Base-by-base conservation (phyloP, 192 early-diverging fungal species). In the Backusella westeae region DNA sequence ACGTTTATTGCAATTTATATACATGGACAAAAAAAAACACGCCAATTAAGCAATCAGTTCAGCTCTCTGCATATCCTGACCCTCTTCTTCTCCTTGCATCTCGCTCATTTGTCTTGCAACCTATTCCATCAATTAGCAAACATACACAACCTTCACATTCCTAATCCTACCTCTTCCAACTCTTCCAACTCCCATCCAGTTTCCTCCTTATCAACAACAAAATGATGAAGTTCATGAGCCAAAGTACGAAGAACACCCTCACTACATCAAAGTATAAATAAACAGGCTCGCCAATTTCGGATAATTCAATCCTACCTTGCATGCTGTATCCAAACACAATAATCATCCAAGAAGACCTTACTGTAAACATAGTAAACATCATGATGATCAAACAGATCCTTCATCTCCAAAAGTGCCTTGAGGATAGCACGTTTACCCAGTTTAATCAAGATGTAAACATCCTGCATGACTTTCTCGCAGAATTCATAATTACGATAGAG, bases 281-380 rank as follows among this genome's bases (percentile, higher is more conserved):
- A 44, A 39, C 9, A 32, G 38, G 10, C 10, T 39, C 38, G 6
- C 38, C 38, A 8, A 39, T 39, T 39, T 39, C 1, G 38, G 10
- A 39, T 32, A 39, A 39, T 10, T 38, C 38, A 39, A 15, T 29
- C 56, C 83, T 86, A 92, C 92, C 81, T 90, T 26, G 93, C 87
- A 53, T 84, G 87, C 74, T 97, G 96, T 52, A 97, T 86, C 98
- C 98, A 99, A 23, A 95, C 87, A 82, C 96, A 98, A 81, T 99
- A 99, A 80, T 99, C 97, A 79, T 96, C 96, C 19, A 99, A 42
- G 81, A 85, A 97, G 21, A 98, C 82, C 83, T 94, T 92, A 79
- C 93, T 90, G 72, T 98, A 93, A 6, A 97, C 81, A 78, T 96
- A 97, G 78, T 93, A 95, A 0, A 89, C 78, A 74, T 99, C 97